Evolutionary conservation across 768 basidiomycete genomes (phyloP).

Genomic region (Russula sp.): DNA sequence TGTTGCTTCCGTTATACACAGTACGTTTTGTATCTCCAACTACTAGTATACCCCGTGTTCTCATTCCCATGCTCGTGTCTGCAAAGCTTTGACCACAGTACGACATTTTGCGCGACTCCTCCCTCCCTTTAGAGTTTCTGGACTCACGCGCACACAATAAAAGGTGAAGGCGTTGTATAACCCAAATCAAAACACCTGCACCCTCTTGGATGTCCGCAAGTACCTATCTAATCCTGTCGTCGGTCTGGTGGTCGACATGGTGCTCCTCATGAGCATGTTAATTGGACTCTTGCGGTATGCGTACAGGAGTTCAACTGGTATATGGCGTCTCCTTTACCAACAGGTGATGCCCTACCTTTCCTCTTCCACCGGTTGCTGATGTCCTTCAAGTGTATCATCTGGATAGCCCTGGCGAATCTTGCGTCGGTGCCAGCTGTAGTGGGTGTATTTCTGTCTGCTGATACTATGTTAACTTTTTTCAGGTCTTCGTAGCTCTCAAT

Average conservation of each 20-base stretch:
- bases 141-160: not conserved
- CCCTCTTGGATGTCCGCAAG: not conserved
- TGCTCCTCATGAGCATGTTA: not conserved
- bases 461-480: too few relatives aligned
- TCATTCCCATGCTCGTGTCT: not conserved
- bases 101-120: not conserved
- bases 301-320: not conserved
- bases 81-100: slow-evolving; percentile 1
- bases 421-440: not conserved
- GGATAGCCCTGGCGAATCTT: not conserved
- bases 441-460: not conserved
- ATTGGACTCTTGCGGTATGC: not conserved
- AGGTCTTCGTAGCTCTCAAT: too few relatives aligned
- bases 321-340: slow-evolving; percentile 6
- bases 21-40: not conserved
- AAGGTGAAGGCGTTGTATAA: not conserved
- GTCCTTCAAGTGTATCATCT: not conserved
- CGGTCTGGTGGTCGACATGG: not conserved
- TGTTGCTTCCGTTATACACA: not conserved
- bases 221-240: not conserved
- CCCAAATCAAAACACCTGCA: not conserved
- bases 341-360: not conserved
- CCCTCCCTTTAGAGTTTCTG: not conserved
- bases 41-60: not conserved
- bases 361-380: not conserved